Conservation (phyloP, 2,329 filamentous ascomycete species). For the Neurospora crassa region DNA sequence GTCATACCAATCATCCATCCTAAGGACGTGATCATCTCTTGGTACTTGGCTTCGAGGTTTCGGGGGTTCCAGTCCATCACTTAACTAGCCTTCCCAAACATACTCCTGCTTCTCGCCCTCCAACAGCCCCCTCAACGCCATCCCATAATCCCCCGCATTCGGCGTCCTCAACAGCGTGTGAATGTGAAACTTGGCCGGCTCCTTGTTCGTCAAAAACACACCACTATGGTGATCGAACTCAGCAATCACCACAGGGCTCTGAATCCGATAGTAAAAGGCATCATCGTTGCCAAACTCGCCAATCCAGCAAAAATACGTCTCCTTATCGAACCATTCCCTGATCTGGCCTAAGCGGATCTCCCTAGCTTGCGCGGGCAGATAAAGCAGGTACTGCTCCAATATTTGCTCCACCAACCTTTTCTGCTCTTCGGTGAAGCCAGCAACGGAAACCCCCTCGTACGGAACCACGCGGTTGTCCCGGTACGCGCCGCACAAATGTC, state of each 20-base stretch:
- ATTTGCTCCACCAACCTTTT: conserved; percentile 47
- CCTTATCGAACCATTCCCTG: conserved; percentile 40
- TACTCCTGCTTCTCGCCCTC: conserved; percentile 28
- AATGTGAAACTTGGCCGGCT: conserved; percentile 70
- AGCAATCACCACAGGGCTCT: conserved; percentile 63
- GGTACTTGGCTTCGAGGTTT: too few species aligned
- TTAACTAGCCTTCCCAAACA: conserved; percentile 28
- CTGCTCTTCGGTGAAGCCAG: conserved; percentile 37
- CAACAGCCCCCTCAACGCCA: conserved; percentile 34
- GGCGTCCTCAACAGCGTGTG: conserved; percentile 65
- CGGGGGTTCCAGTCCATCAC: too few species aligned
- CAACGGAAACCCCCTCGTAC: conserved; percentile 56
- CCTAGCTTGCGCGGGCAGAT: conserved; percentile 50
- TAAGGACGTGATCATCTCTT: too few species aligned
- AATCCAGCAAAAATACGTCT: conserved; percentile 77
- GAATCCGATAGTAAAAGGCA: conserved; percentile 68
- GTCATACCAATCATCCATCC: too few species aligned
- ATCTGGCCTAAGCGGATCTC: conserved; percentile 45
- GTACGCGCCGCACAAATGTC: conserved; percentile 69
- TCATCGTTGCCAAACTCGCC: conserved; percentile 57
- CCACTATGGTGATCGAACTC: conserved; percentile 78
- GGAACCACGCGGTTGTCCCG: conserved; percentile 70
- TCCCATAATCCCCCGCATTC: conserved; percentile 69
- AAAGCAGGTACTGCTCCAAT: conserved; percentile 56
- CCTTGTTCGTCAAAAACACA: conserved; percentile 63